Percentiles rank a stretch among this genome's conserved stretches.
Evolutionary conservation across 2,329 filamentous ascomycete species (phyloP).

Genomic region (Verticillium alfalfae): DNA sequence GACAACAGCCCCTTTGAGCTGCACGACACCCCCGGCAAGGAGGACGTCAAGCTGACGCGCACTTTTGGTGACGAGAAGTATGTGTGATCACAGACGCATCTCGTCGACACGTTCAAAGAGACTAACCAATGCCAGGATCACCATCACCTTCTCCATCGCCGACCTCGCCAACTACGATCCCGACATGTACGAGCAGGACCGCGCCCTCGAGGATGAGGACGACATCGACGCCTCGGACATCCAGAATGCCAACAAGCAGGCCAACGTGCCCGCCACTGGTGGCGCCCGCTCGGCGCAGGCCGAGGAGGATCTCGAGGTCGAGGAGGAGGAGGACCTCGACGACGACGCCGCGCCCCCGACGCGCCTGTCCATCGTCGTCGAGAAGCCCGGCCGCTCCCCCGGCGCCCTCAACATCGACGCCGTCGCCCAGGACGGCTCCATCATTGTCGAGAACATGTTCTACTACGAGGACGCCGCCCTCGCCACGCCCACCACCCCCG

Average conservation of each 20-base stretch:
- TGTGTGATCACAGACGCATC: conserved; percentile 19
- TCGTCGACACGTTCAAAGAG: neutral
- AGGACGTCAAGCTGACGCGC: conserved; percentile 81
- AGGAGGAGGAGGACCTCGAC: conserved; percentile 41
- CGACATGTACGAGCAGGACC: conserved; percentile 52
- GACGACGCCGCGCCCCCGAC: conserved; percentile 65
- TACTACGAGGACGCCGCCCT: conserved; percentile 76
- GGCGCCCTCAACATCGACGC: conserved; percentile 86
- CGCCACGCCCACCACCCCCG: conserved; percentile 69
- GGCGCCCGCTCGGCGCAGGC: conserved; percentile 43
- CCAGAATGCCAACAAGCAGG: conserved; percentile 50
- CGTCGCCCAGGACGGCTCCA: conserved; percentile 75
- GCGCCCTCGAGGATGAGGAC: conserved; percentile 50
- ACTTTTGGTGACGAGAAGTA: conserved; percentile 85
- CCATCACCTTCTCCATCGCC: conserved; percentile 77
- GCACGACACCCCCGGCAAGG: conserved; percentile 74
- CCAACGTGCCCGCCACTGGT: conserved; percentile 43
- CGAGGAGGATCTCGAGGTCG: conserved; percentile 47
- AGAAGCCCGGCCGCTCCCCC: conserved; percentile 66
- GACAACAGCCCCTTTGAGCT: conserved; percentile 81
- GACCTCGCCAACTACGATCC: conserved; percentile 67
- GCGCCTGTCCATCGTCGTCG: conserved; percentile 78
- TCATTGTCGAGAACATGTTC: conserved; percentile 86
- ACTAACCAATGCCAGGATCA: conserved; percentile 52
- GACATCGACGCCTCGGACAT: conserved; percentile 32